These are phyloP conservation scores for Hansenula lynferdii DNA, from an alignment of 1,139 yeast species.

Conservation along the genomic window DNA sequence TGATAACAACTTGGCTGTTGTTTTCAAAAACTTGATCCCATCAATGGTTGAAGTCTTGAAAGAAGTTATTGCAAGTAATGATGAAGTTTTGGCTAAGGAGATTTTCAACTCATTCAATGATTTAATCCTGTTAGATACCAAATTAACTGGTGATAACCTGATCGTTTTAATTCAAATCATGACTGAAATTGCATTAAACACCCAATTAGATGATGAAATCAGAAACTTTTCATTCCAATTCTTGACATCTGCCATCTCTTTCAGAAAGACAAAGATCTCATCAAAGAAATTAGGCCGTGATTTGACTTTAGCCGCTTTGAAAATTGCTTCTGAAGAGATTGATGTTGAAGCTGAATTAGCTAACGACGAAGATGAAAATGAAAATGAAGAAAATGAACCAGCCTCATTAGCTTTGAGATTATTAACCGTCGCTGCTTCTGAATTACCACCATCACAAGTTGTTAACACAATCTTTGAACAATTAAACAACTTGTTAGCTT, in stretches of 20 bases:
- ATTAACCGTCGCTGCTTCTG: slow-evolving; percentile 71
- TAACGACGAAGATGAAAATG: slow-evolving; percentile 83
- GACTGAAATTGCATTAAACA: slow-evolving; percentile 69
- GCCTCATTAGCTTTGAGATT: slow-evolving; percentile 75
- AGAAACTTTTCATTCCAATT: slow-evolving; percentile 84
- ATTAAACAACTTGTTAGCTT: slow-evolving; percentile 56
- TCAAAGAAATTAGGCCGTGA: slow-evolving; percentile 75
- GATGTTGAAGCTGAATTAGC: slow-evolving; percentile 69
- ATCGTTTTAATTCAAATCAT: slow-evolving; percentile 66
- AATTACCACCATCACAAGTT: slow-evolving; percentile 91
- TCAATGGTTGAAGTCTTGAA: slow-evolving; percentile 77
- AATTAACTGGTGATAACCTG: slow-evolving; percentile 74
- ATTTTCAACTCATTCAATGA: slow-evolving; percentile 85
- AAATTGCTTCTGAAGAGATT: slow-evolving; percentile 76
- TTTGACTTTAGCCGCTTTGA: slow-evolving; percentile 67
- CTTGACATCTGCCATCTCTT: slow-evolving; percentile 69
- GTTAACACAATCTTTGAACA: slow-evolving; percentile 73
- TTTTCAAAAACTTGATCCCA: slow-evolving; percentile 70
- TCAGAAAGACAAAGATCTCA: slow-evolving; percentile 62
- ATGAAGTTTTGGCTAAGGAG: slow-evolving; percentile 65
- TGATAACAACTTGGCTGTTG: slow-evolving; percentile 44
- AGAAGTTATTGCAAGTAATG: slow-evolving; percentile 67
- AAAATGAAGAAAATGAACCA: slow-evolving; percentile 87
- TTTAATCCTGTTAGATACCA: slow-evolving; percentile 69
- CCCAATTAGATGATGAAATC: slow-evolving; percentile 69